Evolutionary conservation across 2,329 filamentous ascomycete species (phyloP), one percentile per base, ranked within the genome.

Genomic region (Beauveria bassiana): DNA sequence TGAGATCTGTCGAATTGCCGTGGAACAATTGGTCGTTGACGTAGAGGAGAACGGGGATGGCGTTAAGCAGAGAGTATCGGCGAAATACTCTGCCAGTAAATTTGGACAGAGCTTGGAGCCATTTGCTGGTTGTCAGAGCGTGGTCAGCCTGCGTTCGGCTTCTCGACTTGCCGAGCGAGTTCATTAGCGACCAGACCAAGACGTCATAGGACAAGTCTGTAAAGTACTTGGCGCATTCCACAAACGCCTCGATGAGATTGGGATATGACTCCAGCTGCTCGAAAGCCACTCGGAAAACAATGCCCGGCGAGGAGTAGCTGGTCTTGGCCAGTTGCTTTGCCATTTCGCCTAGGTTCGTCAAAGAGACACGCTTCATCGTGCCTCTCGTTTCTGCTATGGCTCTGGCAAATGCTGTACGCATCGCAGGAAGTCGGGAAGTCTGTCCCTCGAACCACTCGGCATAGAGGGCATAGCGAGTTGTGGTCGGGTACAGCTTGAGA

Each of bases 141-240:
- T 85, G 86, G 51, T 82, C 80, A 28, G 81, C 81, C 67, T 86
- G 84, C 5, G 82, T 87, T 42, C 86, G 79, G 68, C 84, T 87
- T 68, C 86, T 79, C 59, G 82, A 80, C 65, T 86, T 85, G 56
- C 83, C 84, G 14, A 88, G 76, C 1, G 86, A 86, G 69, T 86
- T 96, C 74, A 99, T 85, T 50, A 99, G 79, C 22, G 91, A 91
- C 92, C 93, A 99, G 3, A 91, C 90, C 50, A 99, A 80, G 38
- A 96, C 90, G 73, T 99, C 95, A 71, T 96, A 96, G 0, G 91
- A 93, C 43, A 99, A 78, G 60, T 90, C 87, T 1, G 93, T 96
- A 68, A 98, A 97, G 72, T 97, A 97, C 68, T 91, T 88, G 45
- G 91, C 92, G 70, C 93, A 97, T 71, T 97, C 92, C 16, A 98